phyloP scores from a whole-genome alignment of 768 basidiomycete genomes.

The Collybia nuda region DNA sequence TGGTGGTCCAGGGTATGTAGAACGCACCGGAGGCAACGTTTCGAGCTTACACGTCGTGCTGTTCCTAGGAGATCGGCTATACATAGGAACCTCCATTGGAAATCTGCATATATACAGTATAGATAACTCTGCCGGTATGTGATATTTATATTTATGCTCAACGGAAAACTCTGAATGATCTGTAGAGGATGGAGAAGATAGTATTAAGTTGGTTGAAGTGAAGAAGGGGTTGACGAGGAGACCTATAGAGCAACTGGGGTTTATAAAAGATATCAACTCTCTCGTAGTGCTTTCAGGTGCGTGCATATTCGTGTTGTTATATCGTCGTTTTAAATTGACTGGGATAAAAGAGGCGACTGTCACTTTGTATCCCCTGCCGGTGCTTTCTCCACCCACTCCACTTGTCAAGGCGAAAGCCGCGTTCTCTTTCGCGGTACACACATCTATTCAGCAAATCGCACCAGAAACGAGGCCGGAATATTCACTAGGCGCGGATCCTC shows the following conservation, averaged over 20 bases:
- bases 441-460: slow-evolving; percentile 49
- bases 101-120: slow-evolving; percentile 53
- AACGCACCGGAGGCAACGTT: background rate
- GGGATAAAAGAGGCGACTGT: slow-evolving; percentile 60
- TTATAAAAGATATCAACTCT: slow-evolving; percentile 83
- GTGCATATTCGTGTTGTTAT: slow-evolving; percentile 12
- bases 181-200: slow-evolving; percentile 27
- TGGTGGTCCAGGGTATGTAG: slow-evolving; percentile 38
- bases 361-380: slow-evolving; percentile 75
- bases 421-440: slow-evolving; percentile 77
- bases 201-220: slow-evolving; percentile 52
- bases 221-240: slow-evolving; percentile 65
- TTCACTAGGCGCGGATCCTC: slow-evolving; percentile 25
- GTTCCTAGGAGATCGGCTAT: slow-evolving; percentile 52
- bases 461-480: slow-evolving; percentile 20
- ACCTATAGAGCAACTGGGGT: slow-evolving; percentile 86
- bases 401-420: slow-evolving; percentile 79
- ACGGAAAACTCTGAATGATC: background rate
- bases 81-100: slow-evolving; percentile 60
- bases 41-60: background rate
- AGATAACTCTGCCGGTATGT: slow-evolving; percentile 37
- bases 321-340: background rate
- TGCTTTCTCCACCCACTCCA: slow-evolving; percentile 65
- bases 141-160: background rate
- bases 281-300: slow-evolving; percentile 83